Evolutionary conservation across 1,284 basidiomycete genomes (phyloP).

Genomic region (Apiotrichum laibachii): DNA sequence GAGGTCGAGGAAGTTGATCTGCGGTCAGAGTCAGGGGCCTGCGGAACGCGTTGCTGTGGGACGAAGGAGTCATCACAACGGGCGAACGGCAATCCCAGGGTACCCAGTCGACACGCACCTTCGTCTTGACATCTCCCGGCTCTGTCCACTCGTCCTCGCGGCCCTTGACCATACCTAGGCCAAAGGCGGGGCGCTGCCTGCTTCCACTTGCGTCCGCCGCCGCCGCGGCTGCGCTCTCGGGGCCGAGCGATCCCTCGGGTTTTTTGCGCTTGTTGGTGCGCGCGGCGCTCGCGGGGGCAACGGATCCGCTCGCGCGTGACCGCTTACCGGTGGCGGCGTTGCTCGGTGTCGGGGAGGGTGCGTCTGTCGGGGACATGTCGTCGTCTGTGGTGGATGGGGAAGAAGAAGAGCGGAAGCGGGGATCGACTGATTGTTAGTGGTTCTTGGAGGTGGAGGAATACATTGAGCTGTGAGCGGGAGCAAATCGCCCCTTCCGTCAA

Average conservation of each 20-base stretch:
- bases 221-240: constrained; percentile 15
- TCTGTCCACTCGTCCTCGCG: constrained; percentile 41
- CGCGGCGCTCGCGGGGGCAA: constrained; percentile 11
- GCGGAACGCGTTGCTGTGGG: no score
- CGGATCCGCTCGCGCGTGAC: constrained; percentile 8
- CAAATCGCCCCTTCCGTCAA: neutral
- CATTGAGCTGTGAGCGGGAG: neutral
- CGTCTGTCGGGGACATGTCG: constrained; percentile 20
- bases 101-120: constrained; percentile 30
- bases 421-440: neutral
- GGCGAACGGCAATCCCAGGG: no score
- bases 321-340: constrained; percentile 24
- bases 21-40: neutral
- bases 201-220: neutral
- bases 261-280: constrained; percentile 38
- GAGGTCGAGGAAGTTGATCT: constrained; percentile 48
- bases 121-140: constrained; percentile 40
- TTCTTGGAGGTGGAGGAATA: constrained; percentile 19
- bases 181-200: constrained; percentile 14
- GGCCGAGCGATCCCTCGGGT: constrained; percentile 27
- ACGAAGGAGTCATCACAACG: no score
- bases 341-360: constrained; percentile 23
- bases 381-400: neutral
- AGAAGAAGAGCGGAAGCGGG: neutral
- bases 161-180: constrained; percentile 31